A percentile compares a stretch with the other conserved stretches of the same genome.
Conservation (phyloP, 2,329 filamentous ascomycete species). For the Claviceps maximensis region DNA sequence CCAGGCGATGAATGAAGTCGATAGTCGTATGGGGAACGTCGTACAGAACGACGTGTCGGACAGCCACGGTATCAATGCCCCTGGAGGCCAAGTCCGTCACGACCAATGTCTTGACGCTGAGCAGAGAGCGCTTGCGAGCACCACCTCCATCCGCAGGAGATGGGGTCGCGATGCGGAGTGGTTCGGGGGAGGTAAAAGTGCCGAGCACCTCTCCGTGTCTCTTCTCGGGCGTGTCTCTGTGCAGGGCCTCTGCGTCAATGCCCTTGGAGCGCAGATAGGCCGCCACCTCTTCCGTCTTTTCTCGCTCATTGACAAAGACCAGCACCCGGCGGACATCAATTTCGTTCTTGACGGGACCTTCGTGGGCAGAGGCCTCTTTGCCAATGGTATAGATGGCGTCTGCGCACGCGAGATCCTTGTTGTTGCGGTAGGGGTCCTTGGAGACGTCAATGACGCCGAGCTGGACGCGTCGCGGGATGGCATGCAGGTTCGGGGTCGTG, state of each 20-base stretch:
- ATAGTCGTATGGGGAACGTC: constrained; percentile 97
- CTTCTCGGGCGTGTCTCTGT: constrained; percentile 68
- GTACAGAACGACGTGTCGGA: constrained; percentile 84
- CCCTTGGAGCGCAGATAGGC: constrained; percentile 71
- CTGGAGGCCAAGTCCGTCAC: constrained; percentile 86
- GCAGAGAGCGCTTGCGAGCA: constrained; percentile 37
- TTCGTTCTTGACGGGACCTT: constrained; percentile 39
- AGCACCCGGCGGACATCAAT: constrained; percentile 71
- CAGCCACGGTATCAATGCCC: constrained; percentile 86
- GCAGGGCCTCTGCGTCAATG: constrained; percentile 75
- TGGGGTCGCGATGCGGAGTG: constrained; percentile 20
- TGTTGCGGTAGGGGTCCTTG: constrained; percentile 84
- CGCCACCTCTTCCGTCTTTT: constrained; percentile 71
- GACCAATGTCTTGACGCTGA: constrained; percentile 81
- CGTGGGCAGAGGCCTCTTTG: constrained; percentile 52
- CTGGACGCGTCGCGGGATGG: constrained; percentile 87
- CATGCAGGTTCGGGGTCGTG: constrained; percentile 89
- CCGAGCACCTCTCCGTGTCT: constrained; percentile 65
- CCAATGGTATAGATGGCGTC: constrained; percentile 92
- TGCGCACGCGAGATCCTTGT: constrained; percentile 84
- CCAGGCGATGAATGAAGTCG: constrained; percentile 94
- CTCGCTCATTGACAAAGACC: constrained; percentile 93
- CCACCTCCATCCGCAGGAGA: constrained; percentile 14
- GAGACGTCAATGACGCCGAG: constrained; percentile 86
- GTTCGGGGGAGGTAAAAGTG: constrained; percentile 50